Evolutionary conservation across 2,329 filamentous ascomycete species (phyloP).

Genomic region (Amphichorda felina): DNA sequence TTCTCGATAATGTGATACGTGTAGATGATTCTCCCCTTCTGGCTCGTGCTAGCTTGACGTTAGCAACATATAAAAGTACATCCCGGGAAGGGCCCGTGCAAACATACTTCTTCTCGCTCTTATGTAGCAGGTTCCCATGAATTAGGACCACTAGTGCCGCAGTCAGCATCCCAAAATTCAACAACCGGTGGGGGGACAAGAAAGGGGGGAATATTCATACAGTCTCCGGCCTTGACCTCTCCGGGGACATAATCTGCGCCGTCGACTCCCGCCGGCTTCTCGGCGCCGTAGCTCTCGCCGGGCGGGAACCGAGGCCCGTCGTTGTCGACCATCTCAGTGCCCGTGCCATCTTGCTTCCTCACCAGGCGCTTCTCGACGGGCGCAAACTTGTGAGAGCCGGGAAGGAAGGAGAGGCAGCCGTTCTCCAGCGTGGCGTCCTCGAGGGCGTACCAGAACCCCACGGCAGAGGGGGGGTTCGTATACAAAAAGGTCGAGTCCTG

Average conservation of each 20-base stretch:
- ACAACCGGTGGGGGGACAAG: background rate
- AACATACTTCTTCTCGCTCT: constrained; percentile 72
- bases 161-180: background rate
- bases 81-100: background rate
- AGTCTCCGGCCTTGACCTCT: constrained; percentile 79
- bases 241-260: constrained; percentile 54
- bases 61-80: too few relatives aligned
- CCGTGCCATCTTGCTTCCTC: constrained; percentile 36
- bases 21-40: constrained; percentile 85
- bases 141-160: constrained; percentile 63
- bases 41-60: constrained; percentile 51
- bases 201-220: background rate
- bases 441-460: constrained; percentile 95
- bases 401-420: constrained; percentile 78
- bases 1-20: constrained; percentile 96
- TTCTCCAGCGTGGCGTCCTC: constrained; percentile 84
- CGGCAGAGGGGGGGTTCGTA: constrained; percentile 75
- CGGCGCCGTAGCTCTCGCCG: constrained; percentile 33
- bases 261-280: constrained; percentile 22
- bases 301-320: constrained; percentile 51
- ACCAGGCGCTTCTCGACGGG: constrained; percentile 67
- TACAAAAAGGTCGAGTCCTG: constrained; percentile 80
- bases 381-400: constrained; percentile 67
- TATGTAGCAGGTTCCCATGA: constrained; percentile 90
- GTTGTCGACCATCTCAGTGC: constrained; percentile 65